Evolutionary conservation across 2,329 filamentous ascomycete genomes (phyloP).

Genomic region (Sporothrix dimorphospora): DNA sequence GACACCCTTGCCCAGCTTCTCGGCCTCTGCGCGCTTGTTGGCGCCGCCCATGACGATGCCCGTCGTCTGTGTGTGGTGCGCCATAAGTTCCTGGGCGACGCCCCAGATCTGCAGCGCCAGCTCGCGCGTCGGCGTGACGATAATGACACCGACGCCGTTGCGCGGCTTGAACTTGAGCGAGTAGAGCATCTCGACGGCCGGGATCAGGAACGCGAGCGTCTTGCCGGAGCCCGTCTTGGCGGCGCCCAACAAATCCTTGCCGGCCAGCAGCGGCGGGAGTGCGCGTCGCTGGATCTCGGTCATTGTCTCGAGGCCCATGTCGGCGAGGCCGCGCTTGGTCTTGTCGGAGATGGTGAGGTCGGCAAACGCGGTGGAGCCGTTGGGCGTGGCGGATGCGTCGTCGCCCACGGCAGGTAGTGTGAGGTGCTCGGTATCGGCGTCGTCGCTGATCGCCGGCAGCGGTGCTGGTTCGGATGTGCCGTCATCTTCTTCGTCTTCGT

Average conservation of each 20-base stretch:
- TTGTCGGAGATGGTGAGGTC: slow-evolving; percentile 86
- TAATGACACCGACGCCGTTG: slow-evolving; percentile 89
- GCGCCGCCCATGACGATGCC: slow-evolving; percentile 82
- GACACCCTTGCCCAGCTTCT: slow-evolving; percentile 92
- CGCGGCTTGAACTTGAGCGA: slow-evolving; percentile 91
- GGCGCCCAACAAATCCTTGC: slow-evolving; percentile 86
- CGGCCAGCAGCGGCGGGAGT: slow-evolving; percentile 86
- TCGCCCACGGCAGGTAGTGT: slow-evolving; percentile 61
- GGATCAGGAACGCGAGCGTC: slow-evolving; percentile 90
- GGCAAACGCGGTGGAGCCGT: slow-evolving; percentile 67
- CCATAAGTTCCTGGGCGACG: slow-evolving; percentile 90
- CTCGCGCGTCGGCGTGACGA: slow-evolving; percentile 92
- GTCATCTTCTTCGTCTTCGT: slow-evolving; percentile 38
- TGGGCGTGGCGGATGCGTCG: slow-evolving; percentile 39
- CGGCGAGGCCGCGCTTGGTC: slow-evolving; percentile 82
- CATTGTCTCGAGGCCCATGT: slow-evolving; percentile 95
- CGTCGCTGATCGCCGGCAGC: slow-evolving; percentile 36
- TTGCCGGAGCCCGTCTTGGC: slow-evolving; percentile 94
- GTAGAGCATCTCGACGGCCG: slow-evolving; percentile 89
- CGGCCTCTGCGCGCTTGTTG: slow-evolving; percentile 85
- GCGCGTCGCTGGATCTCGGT: slow-evolving; percentile 89
- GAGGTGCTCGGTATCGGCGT: slow-evolving; percentile 47
- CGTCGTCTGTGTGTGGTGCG: slow-evolving; percentile 85
- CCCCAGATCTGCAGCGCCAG: slow-evolving; percentile 95
- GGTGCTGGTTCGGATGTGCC: slow-evolving; percentile 37